phyloP scores from a whole-genome alignment of 1,284 basidiomycete genomes.

The Wallemia mellicola region DNA sequence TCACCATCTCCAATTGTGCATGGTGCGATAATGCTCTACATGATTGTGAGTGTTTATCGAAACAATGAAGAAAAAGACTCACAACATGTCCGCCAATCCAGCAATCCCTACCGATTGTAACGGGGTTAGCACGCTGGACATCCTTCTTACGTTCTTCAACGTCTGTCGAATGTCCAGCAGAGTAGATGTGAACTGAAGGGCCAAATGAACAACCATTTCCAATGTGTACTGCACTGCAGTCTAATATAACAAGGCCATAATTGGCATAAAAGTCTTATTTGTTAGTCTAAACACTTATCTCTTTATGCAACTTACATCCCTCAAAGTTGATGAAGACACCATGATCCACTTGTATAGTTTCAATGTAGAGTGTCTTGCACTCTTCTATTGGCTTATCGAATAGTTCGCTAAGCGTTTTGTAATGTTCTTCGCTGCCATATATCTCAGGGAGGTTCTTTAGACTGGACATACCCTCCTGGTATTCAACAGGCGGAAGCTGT shows the following conservation, averaged over 20 bases:
- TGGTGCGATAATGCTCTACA: background rate
- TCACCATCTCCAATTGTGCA: background rate
- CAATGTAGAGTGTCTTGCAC: background rate
- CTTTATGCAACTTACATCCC: too few relatives aligned
- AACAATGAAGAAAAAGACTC: too few relatives aligned
- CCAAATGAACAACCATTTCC: background rate
- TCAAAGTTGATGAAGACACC: background rate
- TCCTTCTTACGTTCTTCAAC: background rate
- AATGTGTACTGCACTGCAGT: background rate
- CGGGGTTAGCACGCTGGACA: background rate
- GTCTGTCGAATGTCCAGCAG: background rate
- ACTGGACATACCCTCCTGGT: background rate
- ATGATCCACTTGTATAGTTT: background rate
- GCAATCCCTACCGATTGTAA: background rate
- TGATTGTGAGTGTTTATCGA: too few relatives aligned
- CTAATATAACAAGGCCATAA: background rate
- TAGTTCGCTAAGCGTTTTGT: background rate
- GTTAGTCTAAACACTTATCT: too few relatives aligned
- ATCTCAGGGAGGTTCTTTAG: background rate
- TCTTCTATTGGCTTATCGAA: background rate
- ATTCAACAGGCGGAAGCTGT: background rate
- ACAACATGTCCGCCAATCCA: background rate
- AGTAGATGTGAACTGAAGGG: background rate
- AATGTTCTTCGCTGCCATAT: background rate
- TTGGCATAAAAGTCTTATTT: background rate